Base-by-base conservation (phyloP, 441 rosid genomes). In the Gossypium schwendimanii region DNA sequence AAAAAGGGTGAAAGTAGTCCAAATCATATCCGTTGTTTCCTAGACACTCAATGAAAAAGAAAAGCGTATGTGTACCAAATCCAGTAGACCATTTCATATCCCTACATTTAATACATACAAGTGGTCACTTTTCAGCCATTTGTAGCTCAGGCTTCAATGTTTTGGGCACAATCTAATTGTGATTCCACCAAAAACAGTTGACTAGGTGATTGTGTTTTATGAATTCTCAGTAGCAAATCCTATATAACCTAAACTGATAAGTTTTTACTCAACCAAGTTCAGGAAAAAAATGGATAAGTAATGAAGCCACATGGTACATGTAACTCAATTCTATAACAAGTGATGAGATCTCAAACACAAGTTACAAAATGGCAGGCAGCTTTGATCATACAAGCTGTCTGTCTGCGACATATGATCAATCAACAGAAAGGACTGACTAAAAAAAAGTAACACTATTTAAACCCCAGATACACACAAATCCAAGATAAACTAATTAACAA, bases 341-440 rank as follows among this genome's bases (percentile, higher is more conserved):
- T 70, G 64, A 39, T 23, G 15, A 44, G 66, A 71, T 71, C 58
- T 59, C 21, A 59, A 71, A 71, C 23, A 39, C 14, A 71, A 59
- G 23, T 44, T 24, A 60, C 5, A n/a, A 23, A 18, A 24, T 45
- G 28, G 64, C 18, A 59, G 66, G n/a, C 41, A 44, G 45, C 23
- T 20, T 55, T 39, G 52, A 70, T 57, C 14, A 47, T 24, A 12
- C 24, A 66, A 47, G 39, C 14, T 14, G 39, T 44, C 28, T 15
- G n/a, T 44, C 28, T 15, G n/a, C 64, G 20, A 12, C 64, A 20
- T 14, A 69, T 33, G 39, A 68, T 14, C 23, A 23, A 41, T n/a
- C 23, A 49, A 18, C 31, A 54, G 63, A 47, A 26, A 47, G 4
- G 23, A 69, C 62, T 54, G 39, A 65, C 28, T 66, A 24, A 23